Evolutionary conservation across 2,329 filamentous ascomycete genomes (phyloP), one percentile per base, ranked within the genome.

Genomic region (Diaporthe helianthi): DNA sequence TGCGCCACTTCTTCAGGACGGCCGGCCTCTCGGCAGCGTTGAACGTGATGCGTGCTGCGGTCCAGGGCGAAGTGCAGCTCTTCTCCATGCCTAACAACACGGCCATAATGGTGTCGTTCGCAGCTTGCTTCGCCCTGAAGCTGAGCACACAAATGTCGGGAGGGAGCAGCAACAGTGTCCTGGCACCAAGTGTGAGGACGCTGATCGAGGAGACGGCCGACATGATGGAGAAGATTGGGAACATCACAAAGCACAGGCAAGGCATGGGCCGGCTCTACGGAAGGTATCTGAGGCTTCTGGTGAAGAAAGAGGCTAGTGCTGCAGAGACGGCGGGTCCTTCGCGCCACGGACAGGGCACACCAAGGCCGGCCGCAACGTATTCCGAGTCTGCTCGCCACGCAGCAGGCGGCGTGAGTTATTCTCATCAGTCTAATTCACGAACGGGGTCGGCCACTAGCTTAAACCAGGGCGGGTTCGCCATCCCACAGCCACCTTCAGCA

Each of bases 21-120:
- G 91, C 90, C 0, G 89, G 90, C 1, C 83, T 93, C 0, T 92
- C 90, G 0, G 91, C 90, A 0, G 90, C 91, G 0, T 79, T 93
- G n/a, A 92, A 92, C 69, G 91, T 93, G 5, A 87, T 93, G 83
- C 87, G 91, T 26, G 89, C 89, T 1, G 90, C 90, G 0, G 91
- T 93, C 7, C 90, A 92, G 77, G 90, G 90, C 41, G 91, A 93
- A 75, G 81, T 84, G 0, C 86, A 90, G 71, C 83, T 93, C 0
- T 89, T 89, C 67, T 92, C 90, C 0, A 93, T 93, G 90, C 91
- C 91, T 0, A 93, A 93, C 78, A 93, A 93, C 73, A 92, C 91
- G 0, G 87, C 90, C 67, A 92, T 93, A 72, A 93, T 93, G 91
- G 92, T 93, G 15, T 91, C 90, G 1, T 93, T 92, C 72, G 90